Evolutionary conservation across 805 yeast genomes (phyloP).

Genomic region (Candida odintsovae): DNA sequence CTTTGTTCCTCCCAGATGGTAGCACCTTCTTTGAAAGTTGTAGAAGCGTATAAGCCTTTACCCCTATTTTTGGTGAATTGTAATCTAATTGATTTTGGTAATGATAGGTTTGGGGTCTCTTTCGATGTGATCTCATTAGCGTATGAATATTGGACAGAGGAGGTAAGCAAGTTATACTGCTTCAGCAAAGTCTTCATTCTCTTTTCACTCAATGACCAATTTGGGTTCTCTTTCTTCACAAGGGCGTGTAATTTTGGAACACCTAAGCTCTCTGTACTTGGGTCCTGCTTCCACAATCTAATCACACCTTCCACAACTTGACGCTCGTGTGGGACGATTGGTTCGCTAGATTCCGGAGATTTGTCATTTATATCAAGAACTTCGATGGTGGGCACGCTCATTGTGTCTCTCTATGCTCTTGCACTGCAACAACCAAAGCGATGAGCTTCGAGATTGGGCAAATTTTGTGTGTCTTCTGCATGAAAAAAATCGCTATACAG

Average conservation of each 20-base stretch:
- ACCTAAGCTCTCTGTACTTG: constrained; percentile 53
- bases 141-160: constrained; percentile 40
- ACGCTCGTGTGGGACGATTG: constrained; percentile 23
- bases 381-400: constrained; percentile 21
- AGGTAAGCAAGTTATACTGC: constrained; percentile 46
- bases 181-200: constrained; percentile 49
- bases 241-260: constrained; percentile 44
- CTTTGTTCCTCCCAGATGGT: constrained; percentile 55
- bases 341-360: constrained; percentile 7
- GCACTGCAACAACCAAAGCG: background rate
- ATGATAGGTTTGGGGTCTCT: constrained; percentile 48
- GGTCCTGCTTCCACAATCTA: constrained; percentile 62
- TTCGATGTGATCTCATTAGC: constrained; percentile 48
- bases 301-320: constrained; percentile 44
- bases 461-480: no score
- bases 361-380: constrained; percentile 27
- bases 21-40: constrained; percentile 41
- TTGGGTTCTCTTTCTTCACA: constrained; percentile 45
- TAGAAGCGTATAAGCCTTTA: constrained; percentile 53
- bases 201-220: constrained; percentile 60
- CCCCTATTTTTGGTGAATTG: constrained; percentile 50
- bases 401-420: background rate
- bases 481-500: no score
- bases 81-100: constrained; percentile 40
- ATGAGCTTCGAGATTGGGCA: background rate